Conservation (phyloP, 257 asterid species). For the Solanum sitiens region DNA sequence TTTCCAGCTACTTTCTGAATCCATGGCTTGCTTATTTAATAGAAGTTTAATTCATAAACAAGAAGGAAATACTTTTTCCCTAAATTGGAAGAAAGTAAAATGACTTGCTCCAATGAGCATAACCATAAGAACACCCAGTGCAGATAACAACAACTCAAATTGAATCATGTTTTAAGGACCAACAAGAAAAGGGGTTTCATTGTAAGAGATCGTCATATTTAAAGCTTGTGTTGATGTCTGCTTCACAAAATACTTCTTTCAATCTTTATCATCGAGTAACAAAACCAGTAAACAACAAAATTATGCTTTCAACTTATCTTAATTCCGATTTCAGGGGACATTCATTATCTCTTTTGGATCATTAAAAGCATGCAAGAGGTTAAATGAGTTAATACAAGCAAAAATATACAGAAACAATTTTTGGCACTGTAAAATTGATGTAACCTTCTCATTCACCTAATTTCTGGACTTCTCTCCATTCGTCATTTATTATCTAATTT, state of each 20-base stretch:
- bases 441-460: neutral
- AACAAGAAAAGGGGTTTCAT: neutral
- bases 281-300: neutral
- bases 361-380: neutral
- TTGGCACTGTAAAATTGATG: neutral
- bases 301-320: neutral
- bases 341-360: neutral
- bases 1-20: constrained; percentile 21
- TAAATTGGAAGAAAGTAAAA: neutral
- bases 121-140: neutral
- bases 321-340: neutral
- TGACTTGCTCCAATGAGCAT: neutral
- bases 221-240: neutral
- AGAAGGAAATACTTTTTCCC: neutral
- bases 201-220: neutral
- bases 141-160: neutral
- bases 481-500: neutral
- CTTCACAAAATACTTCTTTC: neutral
- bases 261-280: neutral
- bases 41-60: neutral
- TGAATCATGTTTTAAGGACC: neutral
- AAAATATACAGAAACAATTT: neutral
- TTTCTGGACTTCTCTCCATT: neutral
- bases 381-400: neutral
- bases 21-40: neutral